Conservation (phyloP, 805 yeast genomes). For the Teunomyces aglyptinius region DNA sequence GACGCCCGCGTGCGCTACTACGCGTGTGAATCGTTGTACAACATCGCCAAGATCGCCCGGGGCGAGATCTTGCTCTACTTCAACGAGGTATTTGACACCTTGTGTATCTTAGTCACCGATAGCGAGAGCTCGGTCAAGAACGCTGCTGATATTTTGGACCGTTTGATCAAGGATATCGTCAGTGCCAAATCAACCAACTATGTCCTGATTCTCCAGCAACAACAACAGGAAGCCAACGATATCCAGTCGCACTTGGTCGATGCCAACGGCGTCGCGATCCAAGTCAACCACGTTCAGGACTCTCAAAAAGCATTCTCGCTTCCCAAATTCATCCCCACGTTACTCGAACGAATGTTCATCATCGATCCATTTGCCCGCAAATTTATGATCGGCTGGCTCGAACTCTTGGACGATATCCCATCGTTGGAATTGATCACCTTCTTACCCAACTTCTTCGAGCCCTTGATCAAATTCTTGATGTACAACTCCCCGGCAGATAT, state of each 20-base stretch:
- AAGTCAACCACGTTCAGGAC: slow-evolving; percentile 58
- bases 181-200: slow-evolving; percentile 91
- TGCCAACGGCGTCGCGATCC: slow-evolving; percentile 57
- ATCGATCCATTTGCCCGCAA: slow-evolving; percentile 90
- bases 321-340: slow-evolving; percentile 84
- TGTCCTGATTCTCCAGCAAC: slow-evolving; percentile 63
- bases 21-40: slow-evolving; percentile 94
- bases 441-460: slow-evolving; percentile 86
- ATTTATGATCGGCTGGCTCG: slow-evolving; percentile 91
- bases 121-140: slow-evolving; percentile 88
- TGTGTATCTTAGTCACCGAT: slow-evolving; percentile 87
- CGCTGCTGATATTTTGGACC: slow-evolving; percentile 90
- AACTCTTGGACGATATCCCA: slow-evolving; percentile 88
- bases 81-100: slow-evolving; percentile 91
- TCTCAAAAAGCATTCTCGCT: slow-evolving; percentile 73
- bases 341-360: slow-evolving; percentile 87
- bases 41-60: slow-evolving; percentile 93
- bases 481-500: slow-evolving; percentile 86
- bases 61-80: slow-evolving; percentile 90
- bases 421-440: slow-evolving; percentile 84
- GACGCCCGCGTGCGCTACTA: slow-evolving; percentile 96
- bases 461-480: slow-evolving; percentile 67
- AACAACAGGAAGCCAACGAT: slow-evolving; percentile 30
- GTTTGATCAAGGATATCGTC: slow-evolving; percentile 89
- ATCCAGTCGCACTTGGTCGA: slow-evolving; percentile 46